Evolutionary conservation across 2,329 filamentous ascomycete species (phyloP).

Genomic region (Endoconidiophora laricicola): DNA sequence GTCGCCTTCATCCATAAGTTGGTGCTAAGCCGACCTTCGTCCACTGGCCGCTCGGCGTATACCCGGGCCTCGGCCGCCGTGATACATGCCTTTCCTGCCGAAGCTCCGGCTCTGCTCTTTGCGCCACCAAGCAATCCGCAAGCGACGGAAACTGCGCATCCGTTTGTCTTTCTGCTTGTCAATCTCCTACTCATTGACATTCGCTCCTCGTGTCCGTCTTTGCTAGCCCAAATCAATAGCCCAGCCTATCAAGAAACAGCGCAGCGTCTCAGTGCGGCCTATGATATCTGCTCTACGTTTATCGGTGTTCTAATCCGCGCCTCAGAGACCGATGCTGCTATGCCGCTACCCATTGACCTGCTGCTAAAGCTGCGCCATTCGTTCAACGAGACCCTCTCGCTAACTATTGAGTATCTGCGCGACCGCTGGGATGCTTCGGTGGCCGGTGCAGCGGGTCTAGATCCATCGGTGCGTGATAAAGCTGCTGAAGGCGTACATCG

Average conservation of each 20-base stretch:
- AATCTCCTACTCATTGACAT: slow-evolving; percentile 51
- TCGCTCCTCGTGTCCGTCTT: slow-evolving; percentile 41
- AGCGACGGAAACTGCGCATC: slow-evolving; percentile 25
- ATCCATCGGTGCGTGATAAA: slow-evolving; percentile 35
- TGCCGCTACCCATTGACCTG: slow-evolving; percentile 20
- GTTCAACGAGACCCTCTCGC: slow-evolving; percentile 45
- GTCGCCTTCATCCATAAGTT: slow-evolving; percentile 34
- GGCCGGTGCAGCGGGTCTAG: slow-evolving; percentile 44
- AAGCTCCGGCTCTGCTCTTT: slow-evolving; percentile 35
- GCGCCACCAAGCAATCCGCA: slow-evolving; percentile 21
- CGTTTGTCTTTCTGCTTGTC: slow-evolving; percentile 43
- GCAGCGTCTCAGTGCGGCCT: slow-evolving; percentile 39
- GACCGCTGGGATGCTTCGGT: slow-evolving; percentile 53
- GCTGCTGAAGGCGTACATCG: slow-evolving; percentile 28
- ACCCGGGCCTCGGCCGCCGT: slow-evolving; percentile 41
- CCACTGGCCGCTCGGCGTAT: slow-evolving; percentile 39
- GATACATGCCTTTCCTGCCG: slow-evolving; percentile 35
- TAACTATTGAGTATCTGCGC: slow-evolving; percentile 47
- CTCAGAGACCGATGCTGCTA: slow-evolving; percentile 26
- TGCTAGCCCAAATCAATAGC: slow-evolving; percentile 41
- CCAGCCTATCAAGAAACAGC: slow-evolving; percentile 34
- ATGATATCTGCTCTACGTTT: slow-evolving; percentile 45
- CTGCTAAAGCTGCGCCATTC: slow-evolving; percentile 43
- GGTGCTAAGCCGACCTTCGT: slow-evolving; percentile 36
- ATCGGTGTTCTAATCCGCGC: slow-evolving; percentile 39